Percentiles rank a stretch among this genome's conserved stretches.
Conservation (phyloP, 106 monocot genomes). For the Allium sativum region DNA sequence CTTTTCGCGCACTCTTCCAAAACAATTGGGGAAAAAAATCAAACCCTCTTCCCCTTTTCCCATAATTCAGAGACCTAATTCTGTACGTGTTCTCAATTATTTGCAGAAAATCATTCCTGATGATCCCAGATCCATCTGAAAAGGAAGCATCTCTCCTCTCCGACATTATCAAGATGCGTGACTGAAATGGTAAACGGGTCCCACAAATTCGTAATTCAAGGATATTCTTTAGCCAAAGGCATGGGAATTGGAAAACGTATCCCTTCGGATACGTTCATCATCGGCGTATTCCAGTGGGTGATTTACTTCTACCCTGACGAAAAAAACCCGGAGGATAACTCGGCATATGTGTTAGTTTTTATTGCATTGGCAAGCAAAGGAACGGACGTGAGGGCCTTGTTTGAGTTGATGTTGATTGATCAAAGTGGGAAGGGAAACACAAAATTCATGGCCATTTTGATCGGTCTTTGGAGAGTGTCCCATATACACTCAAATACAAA, state of each 20-base stretch:
- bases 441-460: slow-evolving; percentile 71
- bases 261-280: slow-evolving; percentile 10
- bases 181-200: slow-evolving; percentile 13
- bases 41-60: too few relatives aligned
- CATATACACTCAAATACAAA: slow-evolving; percentile 45
- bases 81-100: too few relatives aligned
- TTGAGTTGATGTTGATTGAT: slow-evolving; percentile 39
- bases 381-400: slow-evolving; percentile 9
- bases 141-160: slow-evolving; percentile 14
- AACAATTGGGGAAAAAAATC: too few relatives aligned
- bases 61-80: too few relatives aligned
- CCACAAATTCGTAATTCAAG: slow-evolving; percentile 21
- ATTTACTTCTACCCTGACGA: slow-evolving; percentile 20
- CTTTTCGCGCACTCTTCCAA: too few relatives aligned
- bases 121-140: not conserved
- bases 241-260: slow-evolving; percentile 3
- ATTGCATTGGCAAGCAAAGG: slow-evolving; percentile 12
- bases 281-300: slow-evolving; percentile 22
- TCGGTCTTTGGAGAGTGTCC: slow-evolving; percentile 40
- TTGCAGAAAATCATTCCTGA: too few relatives aligned
- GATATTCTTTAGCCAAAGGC: slow-evolving; percentile 10
- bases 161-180: slow-evolving; percentile 27
- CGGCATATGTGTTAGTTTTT: slow-evolving; percentile 12
- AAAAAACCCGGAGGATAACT: slow-evolving; percentile 6
- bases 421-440: slow-evolving; percentile 64